These are phyloP conservation scores for Cajanus cajan DNA, from an alignment of 306 rosid species.

Conservation along the genomic window DNA sequence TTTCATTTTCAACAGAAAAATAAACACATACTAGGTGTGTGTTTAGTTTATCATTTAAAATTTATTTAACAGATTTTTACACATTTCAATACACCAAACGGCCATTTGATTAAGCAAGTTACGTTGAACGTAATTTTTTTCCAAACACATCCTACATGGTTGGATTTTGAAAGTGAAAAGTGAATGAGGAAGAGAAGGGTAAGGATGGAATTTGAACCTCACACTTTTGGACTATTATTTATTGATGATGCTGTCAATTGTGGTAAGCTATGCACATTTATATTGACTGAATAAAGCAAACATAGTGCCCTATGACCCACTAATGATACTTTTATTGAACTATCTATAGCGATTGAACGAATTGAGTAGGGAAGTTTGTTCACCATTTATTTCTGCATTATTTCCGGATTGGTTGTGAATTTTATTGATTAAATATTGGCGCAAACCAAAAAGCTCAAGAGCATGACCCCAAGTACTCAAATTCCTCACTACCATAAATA, in stretches of 20 bases:
- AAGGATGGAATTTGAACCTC: slow-evolving; percentile 19
- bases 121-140: too few species aligned
- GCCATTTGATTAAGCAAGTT: too few species aligned
- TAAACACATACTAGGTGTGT: too few species aligned
- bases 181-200: not conserved
- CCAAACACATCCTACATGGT: not conserved
- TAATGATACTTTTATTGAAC: slow-evolving; percentile 27
- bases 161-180: slow-evolving; percentile 13
- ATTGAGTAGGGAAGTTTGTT: not conserved
- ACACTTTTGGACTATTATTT: not conserved
- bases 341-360: not conserved
- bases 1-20: too few species aligned
- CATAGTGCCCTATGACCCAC: slow-evolving; percentile 22
- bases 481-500: too few species aligned
- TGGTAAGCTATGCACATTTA: slow-evolving; percentile 5
- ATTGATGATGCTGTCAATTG: slow-evolving; percentile 32
- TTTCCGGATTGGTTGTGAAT: not conserved
- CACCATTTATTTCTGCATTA: slow-evolving; percentile 1
- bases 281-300: slow-evolving; percentile 22
- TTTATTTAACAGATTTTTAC: too few species aligned
- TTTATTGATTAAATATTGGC: not conserved
- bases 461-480: not conserved
- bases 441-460: too few species aligned
- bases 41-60: too few species aligned
- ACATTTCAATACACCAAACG: too few species aligned